A percentile compares a stretch with the other conserved stretches of the same genome.
These are phyloP conservation scores for Strobilomyces dryophilus DNA, from an alignment of 768 basidiomycete species.

Conservation along the genomic window DNA sequence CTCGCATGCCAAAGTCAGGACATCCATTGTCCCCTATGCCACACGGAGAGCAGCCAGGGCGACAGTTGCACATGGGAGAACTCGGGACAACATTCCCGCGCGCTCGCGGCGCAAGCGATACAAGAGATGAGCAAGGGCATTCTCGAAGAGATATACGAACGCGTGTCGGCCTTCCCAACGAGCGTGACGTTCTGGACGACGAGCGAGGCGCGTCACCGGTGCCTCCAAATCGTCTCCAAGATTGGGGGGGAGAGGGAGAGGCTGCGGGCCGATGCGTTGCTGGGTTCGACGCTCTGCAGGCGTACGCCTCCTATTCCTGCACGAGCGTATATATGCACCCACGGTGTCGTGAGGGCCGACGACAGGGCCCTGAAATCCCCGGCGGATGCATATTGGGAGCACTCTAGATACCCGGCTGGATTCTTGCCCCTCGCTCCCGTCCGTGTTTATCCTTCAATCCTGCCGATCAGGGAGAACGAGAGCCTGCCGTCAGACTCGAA, in stretches of 20 bases:
- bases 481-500: neutral
- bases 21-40: neutral
- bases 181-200: constrained; percentile 76
- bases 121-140: constrained; percentile 69
- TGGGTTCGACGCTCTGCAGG: constrained; percentile 30
- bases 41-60: neutral
- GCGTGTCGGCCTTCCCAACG: constrained; percentile 25
- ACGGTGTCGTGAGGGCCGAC: neutral
- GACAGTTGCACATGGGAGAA: too few relatives aligned
- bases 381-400: constrained; percentile 53
- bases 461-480: constrained; percentile 7
- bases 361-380: constrained; percentile 4
- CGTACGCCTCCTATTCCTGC: constrained; percentile 9
- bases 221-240: constrained; percentile 71
- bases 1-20: neutral
- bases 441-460: constrained; percentile 40
- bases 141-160: constrained; percentile 58
- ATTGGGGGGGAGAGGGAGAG: constrained; percentile 74
- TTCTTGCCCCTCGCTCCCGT: constrained; percentile 61
- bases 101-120: constrained; percentile 64
- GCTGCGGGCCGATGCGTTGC: constrained; percentile 58
- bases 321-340: neutral
- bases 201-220: constrained; percentile 66
- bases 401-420: constrained; percentile 51
- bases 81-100: constrained; percentile 43